Evolutionary conservation across 2,329 filamentous ascomycete species (phyloP).

Genomic region (Diaporthe batatas): DNA sequence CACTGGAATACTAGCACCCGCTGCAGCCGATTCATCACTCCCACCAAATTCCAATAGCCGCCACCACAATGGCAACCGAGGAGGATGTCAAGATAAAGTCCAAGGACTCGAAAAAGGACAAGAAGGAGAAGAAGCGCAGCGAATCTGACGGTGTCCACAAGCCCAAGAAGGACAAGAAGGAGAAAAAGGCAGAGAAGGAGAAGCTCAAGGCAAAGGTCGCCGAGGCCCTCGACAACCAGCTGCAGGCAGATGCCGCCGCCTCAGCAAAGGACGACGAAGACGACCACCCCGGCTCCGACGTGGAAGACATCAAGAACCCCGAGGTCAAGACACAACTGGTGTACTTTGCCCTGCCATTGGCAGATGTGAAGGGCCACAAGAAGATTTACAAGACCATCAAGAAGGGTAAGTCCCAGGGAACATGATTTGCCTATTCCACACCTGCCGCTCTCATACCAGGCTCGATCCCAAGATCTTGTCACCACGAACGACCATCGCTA

Average conservation of each 20-base stretch:
- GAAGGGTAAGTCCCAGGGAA: conserved; percentile 62
- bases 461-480: conserved; percentile 41
- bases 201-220: conserved; percentile 73
- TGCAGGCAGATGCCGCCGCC: conserved; percentile 68
- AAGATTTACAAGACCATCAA: conserved; percentile 75
- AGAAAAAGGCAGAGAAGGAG: conserved; percentile 81
- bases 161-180: conserved; percentile 71
- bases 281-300: conserved; percentile 49
- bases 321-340: conserved; percentile 70
- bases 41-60: neutral
- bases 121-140: conserved; percentile 68
- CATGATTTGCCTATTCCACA: conserved; percentile 31
- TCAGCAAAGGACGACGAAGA: conserved; percentile 57
- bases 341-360: conserved; percentile 85
- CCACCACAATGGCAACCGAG: conserved; percentile 59
- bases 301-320: conserved; percentile 55
- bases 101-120: conserved; percentile 66
- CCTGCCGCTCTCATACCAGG: neutral
- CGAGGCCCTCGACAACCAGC: conserved; percentile 74
- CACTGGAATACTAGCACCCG: neutral
- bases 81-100: conserved; percentile 62
- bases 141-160: conserved; percentile 67
- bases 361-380: conserved; percentile 81
- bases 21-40: neutral
- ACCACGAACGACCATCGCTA: conserved; percentile 12